phyloP scores from a whole-genome alignment of 768 basidiomycete genomes.

The Tricholoma furcatifolium region DNA sequence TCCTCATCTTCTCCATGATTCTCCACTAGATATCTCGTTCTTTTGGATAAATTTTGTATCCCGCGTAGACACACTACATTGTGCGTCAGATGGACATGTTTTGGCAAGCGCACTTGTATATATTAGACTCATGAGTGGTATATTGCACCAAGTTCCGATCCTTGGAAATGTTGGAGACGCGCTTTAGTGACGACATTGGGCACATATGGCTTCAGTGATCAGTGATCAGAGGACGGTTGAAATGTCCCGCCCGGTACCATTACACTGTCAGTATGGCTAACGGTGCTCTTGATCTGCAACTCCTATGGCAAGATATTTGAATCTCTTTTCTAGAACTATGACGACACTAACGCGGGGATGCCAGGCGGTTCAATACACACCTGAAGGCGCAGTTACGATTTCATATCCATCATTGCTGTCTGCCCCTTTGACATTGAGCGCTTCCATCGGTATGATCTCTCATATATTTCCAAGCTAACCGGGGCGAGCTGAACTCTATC shows the following conservation, averaged over 20 bases:
- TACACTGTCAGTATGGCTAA: not conserved
- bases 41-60: no score
- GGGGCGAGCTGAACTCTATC: not conserved
- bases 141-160: no score
- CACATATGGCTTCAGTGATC: no score
- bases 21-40: not conserved
- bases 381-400: constrained; percentile 57
- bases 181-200: no score
- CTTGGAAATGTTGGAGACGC: no score
- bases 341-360: constrained; percentile 15
- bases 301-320: constrained; percentile 23
- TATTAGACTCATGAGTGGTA: no score
- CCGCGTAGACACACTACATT: no score
- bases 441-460: constrained; percentile 60
- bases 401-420: constrained; percentile 60
- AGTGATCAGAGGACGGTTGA: no score
- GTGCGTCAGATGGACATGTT: no score
- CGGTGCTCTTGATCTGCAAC: not conserved
- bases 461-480: not conserved
- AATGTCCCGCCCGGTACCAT: not conserved
- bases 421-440: constrained; percentile 48
- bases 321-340: constrained; percentile 10
- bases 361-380: constrained; percentile 32
- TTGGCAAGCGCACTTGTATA: no score
- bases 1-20: constrained; percentile 2